Base-by-base conservation (phyloP, 208 protist genomes). In the Acanthamoeba sp. region DNA sequence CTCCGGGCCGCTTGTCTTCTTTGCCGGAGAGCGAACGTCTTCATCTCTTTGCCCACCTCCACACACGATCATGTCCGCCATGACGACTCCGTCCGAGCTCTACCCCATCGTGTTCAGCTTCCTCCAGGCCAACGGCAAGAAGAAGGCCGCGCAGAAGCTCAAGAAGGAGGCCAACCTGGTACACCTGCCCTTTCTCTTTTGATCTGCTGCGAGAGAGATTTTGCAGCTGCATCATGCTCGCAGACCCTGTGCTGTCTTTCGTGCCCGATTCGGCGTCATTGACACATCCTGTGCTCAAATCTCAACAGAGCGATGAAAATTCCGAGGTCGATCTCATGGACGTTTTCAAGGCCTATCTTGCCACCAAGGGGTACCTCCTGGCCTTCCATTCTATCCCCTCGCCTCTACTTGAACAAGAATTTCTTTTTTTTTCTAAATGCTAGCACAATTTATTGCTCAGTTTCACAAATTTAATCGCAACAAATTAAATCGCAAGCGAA, bases 161-260 rank as follows among this genome's bases (percentile, higher is more conserved):
- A 59, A n/a, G 52, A 90, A 90, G 55, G 82, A 90, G 36, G 55
- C 29, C 82, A 42, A 69, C 34, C 52, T 90, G 82, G 82, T 90
- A 90, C 5, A n/a, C 50, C 22, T 90, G 2, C n/a, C n/a, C n/a
- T n/a, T n/a, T n/a, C n/a, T n/a, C n/a, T n/a, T n/a, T n/a, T n/a
- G n/a, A n/a, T n/a, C n/a, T n/a, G n/a, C n/a, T n/a, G n/a, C n/a
- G n/a, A n/a, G n/a, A n/a, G n/a, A n/a, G n/a, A n/a, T n/a, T n/a
- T n/a, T n/a, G n/a, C n/a, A n/a, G n/a, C n/a, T n/a, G n/a, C n/a
- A n/a, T n/a, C n/a, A n/a, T n/a, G n/a, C n/a, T n/a, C n/a, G n/a
- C n/a, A n/a, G n/a, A n/a, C n/a, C n/a, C n/a, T n/a, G n/a, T n/a
- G n/a, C n/a, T n/a, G n/a, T n/a, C n/a, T n/a, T n/a, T n/a, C n/a